Evolutionary conservation across 768 basidiomycete species (phyloP).

Genomic region (Arthromyces matolae): DNA sequence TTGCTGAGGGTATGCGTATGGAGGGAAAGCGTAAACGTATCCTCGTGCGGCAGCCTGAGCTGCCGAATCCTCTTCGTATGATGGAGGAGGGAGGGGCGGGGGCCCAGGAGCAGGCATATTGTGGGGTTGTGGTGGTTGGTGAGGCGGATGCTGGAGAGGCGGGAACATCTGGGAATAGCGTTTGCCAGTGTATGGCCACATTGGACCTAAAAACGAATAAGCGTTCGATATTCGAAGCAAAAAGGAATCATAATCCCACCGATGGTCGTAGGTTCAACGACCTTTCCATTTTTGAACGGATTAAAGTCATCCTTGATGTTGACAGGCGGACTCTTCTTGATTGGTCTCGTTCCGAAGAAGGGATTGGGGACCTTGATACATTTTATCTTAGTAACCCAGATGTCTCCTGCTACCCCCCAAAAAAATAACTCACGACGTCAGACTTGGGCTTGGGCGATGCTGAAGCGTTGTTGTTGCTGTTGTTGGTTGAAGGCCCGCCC

Average conservation of each 20-base stretch:
- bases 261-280: constrained; percentile 68
- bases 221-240: neutral
- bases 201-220: constrained; percentile 63
- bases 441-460: constrained; percentile 62
- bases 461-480: constrained; percentile 37
- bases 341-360: constrained; percentile 81
- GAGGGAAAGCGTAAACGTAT: constrained; percentile 73
- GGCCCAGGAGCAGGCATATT: constrained; percentile 67
- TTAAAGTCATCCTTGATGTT: constrained; percentile 97
- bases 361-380: constrained; percentile 63
- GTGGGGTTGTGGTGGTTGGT: constrained; percentile 59
- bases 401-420: neutral
- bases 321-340: constrained; percentile 72
- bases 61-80: constrained; percentile 77
- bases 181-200: constrained; percentile 91
- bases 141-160: constrained; percentile 48
- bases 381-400: constrained; percentile 11
- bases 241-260: constrained; percentile 44
- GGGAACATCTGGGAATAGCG: constrained; percentile 80
- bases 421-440: constrained; percentile 41
- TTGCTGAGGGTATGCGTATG: constrained; percentile 74
- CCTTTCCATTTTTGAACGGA: constrained; percentile 87
- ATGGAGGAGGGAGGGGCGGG: constrained; percentile 65
- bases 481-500: constrained; percentile 46
- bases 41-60: constrained; percentile 55